These are phyloP conservation scores for Immersiporthe knoxdaviesiana DNA, from an alignment of 2,329 filamentous ascomycete genomes.

Conservation along the genomic window DNA sequence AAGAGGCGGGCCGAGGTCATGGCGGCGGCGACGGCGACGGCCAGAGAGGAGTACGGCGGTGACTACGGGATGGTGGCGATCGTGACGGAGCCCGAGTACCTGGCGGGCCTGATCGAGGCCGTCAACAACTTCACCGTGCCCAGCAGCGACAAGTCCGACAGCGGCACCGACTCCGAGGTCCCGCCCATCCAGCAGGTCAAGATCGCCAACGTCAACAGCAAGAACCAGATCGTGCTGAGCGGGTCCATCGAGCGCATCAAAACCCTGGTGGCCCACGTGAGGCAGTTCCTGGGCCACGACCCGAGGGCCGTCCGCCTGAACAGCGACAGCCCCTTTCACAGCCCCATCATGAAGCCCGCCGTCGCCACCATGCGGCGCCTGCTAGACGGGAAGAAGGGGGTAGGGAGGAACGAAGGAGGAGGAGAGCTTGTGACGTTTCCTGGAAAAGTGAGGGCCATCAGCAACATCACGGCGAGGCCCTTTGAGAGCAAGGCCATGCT, in stretches of 20 bases:
- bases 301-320: constrained; percentile 85
- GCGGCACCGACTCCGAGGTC: constrained; percentile 63
- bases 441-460: constrained; percentile 74
- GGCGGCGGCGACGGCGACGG: constrained; percentile 72
- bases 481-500: constrained; percentile 75
- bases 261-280: constrained; percentile 78
- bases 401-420: constrained; percentile 56
- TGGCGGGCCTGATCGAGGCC: constrained; percentile 69
- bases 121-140: constrained; percentile 76
- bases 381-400: constrained; percentile 61
- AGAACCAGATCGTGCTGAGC: constrained; percentile 93
- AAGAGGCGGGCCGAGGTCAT: constrained; percentile 80
- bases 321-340: constrained; percentile 89
- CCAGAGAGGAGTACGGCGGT: constrained; percentile 69
- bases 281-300: constrained; percentile 90
- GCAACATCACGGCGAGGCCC: constrained; percentile 82
- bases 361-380: constrained; percentile 72
- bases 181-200: constrained; percentile 84
- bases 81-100: constrained; percentile 81
- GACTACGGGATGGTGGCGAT: constrained; percentile 95
- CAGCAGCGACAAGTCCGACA: constrained; percentile 63
- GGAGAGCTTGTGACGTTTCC: constrained; percentile 76
- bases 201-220: constrained; percentile 93
- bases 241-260: constrained; percentile 84
- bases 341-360: constrained; percentile 87